Percentiles rank a stretch among this genome's conserved stretches.
These are phyloP conservation scores for Isatis lusitanica DNA, from an alignment of 441 rosid genomes.

Conservation along the genomic window DNA sequence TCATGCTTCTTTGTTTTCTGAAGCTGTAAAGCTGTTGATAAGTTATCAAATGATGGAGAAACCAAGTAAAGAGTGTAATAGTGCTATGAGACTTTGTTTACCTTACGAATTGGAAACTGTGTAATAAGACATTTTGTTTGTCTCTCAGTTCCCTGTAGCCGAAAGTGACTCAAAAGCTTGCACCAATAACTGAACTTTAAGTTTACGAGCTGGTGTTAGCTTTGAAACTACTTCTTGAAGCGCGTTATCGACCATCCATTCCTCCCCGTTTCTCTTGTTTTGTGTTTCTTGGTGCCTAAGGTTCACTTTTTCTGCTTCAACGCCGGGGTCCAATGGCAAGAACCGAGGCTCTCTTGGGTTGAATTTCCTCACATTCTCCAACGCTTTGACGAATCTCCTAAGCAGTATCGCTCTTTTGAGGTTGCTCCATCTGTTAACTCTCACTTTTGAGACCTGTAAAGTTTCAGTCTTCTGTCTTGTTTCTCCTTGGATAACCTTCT, in stretches of 20 bases:
- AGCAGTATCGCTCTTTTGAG: constrained; percentile 71
- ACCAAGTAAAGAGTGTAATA: neutral
- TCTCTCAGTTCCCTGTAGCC: constrained; percentile 36
- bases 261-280: constrained; percentile 66
- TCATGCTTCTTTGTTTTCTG: constrained; percentile 1
- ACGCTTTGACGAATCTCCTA: constrained; percentile 71
- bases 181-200: constrained; percentile 73
- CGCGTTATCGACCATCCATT: constrained; percentile 91
- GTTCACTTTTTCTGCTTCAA: constrained; percentile 63
- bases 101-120: constrained; percentile 13
- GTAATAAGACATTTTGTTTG: constrained; percentile 20
- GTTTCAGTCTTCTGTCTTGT: constrained; percentile 25
- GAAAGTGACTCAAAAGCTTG: constrained; percentile 88
- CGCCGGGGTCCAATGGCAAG: constrained; percentile 44
- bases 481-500: constrained; percentile 32
- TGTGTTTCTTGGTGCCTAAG: constrained; percentile 63
- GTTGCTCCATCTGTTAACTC: constrained; percentile 66
- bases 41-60: constrained; percentile 2
- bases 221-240: constrained; percentile 76
- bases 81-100: constrained; percentile 5
- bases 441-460: constrained; percentile 34
- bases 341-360: constrained; percentile 54
- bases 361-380: constrained; percentile 65
- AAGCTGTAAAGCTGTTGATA: constrained; percentile 5
- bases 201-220: constrained; percentile 75